phyloP scores from a whole-genome alignment of 345 rosid genomes.

The Corymbia maculata region DNA sequence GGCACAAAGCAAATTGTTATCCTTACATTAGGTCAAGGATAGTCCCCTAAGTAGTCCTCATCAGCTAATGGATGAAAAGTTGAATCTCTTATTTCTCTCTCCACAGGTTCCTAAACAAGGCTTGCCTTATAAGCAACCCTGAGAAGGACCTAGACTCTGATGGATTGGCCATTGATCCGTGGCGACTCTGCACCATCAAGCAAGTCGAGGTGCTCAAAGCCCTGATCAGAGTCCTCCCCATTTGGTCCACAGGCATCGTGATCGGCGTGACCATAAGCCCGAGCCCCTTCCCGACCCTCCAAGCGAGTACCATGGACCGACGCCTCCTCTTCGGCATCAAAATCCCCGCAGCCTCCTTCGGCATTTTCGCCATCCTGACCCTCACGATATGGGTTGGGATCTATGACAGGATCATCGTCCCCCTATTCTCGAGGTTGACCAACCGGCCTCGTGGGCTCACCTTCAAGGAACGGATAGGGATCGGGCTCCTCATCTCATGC shows the following conservation, averaged over 20 bases:
- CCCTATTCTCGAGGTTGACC: slow-evolving; percentile 15
- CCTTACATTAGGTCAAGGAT: no score
- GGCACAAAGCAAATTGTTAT: no score
- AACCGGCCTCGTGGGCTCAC: slow-evolving; percentile 22
- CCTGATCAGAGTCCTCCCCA: slow-evolving; percentile 38
- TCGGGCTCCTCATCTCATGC: slow-evolving; percentile 23
- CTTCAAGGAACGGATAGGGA: slow-evolving; percentile 35
- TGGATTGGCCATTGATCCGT: slow-evolving; percentile 22
- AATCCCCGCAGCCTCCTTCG: slow-evolving; percentile 33
- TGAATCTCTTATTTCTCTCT: background rate
- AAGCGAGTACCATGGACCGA: slow-evolving; percentile 37
- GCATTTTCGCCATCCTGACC: slow-evolving; percentile 18
- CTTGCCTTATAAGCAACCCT: slow-evolving; percentile 30
- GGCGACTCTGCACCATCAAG: slow-evolving; percentile 37
- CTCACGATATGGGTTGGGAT: slow-evolving; percentile 33
- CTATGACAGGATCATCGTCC: slow-evolving; percentile 33
- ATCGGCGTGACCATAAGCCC: slow-evolving; percentile 34
- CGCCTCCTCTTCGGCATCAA: slow-evolving; percentile 2
- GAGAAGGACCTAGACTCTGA: slow-evolving; percentile 21
- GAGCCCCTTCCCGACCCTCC: slow-evolving; percentile 30
- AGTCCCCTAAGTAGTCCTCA: no score
- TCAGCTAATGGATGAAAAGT: background rate
- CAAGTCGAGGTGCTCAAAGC: slow-evolving; percentile 56
- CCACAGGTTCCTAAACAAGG: slow-evolving; percentile 37
- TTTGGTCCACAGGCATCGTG: slow-evolving; percentile 44